Evolutionary conservation across 768 basidiomycete species (phyloP).

Genomic region (Udeniomyces megalosporus): DNA sequence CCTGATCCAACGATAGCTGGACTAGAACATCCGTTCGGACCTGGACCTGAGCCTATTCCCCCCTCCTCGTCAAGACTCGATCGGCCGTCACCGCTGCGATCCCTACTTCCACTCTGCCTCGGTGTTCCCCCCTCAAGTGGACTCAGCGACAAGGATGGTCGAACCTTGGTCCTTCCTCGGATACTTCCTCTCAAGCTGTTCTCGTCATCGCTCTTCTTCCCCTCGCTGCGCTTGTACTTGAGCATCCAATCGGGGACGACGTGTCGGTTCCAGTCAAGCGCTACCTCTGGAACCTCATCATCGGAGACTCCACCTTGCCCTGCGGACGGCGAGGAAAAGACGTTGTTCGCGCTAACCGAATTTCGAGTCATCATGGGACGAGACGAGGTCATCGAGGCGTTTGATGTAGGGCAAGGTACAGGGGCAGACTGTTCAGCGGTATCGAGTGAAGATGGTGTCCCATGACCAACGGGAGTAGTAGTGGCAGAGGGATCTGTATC

Average conservation of each 20-base stretch:
- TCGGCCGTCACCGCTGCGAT: too few species aligned
- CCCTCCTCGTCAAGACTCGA: too few species aligned
- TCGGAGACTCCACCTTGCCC: constrained; percentile 16
- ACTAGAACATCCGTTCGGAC: background rate
- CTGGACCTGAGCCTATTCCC: too few species aligned
- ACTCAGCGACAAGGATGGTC: background rate
- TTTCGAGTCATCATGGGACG: background rate
- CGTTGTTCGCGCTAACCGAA: background rate
- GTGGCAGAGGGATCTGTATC: constrained; percentile 14
- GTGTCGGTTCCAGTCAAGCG: constrained; percentile 80
- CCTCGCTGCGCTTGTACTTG: constrained; percentile 21
- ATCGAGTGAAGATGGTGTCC: too few species aligned
- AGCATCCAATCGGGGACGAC: constrained; percentile 91
- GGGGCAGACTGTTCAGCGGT: too few species aligned
- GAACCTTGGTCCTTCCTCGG: background rate
- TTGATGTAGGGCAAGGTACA: too few species aligned
- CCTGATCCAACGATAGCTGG: background rate
- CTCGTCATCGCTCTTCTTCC: constrained; percentile 13
- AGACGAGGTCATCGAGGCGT: constrained; percentile 2
- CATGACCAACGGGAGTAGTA: background rate
- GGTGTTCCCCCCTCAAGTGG: background rate
- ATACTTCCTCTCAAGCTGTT: background rate
- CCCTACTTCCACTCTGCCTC: background rate
- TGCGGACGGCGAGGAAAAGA: constrained; percentile 21
- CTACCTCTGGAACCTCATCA: constrained; percentile 84